Conservation (phyloP, 2,329 filamentous ascomycete genomes). For the Trichophyton rubrum region DNA sequence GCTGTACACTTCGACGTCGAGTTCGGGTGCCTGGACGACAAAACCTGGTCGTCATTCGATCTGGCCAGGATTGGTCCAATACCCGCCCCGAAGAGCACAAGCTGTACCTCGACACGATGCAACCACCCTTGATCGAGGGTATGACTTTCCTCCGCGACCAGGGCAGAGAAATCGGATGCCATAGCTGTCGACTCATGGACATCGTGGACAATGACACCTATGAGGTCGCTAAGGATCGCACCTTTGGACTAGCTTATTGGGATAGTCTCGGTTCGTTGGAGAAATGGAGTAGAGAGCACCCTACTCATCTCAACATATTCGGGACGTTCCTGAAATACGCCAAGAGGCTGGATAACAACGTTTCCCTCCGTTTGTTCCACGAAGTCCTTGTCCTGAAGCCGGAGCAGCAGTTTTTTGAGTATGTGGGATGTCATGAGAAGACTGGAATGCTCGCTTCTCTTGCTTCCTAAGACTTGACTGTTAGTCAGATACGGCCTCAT, state of each 20-base stretch:
- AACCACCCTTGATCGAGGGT: conserved; percentile 32
- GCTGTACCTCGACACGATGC: conserved; percentile 36
- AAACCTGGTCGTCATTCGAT: conserved; percentile 36
- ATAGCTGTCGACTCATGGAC: conserved; percentile 35
- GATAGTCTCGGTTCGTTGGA: conserved; percentile 31
- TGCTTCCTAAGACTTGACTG: neutral
- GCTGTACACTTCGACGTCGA: conserved; percentile 10
- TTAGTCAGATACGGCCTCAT: too few species aligned
- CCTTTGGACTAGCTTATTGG: conserved; percentile 34
- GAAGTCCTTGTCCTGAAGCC: conserved; percentile 30
- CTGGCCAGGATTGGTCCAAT: conserved; percentile 36
- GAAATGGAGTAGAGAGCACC: conserved; percentile 30
- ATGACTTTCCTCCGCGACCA: conserved; percentile 36
- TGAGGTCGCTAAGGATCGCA: conserved; percentile 22
- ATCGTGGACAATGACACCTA: conserved; percentile 22
- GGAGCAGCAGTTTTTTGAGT: conserved; percentile 34
- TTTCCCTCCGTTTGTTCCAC: conserved; percentile 30
- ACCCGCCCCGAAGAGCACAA: conserved; percentile 31
- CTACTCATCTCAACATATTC: conserved; percentile 33
- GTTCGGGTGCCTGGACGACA: conserved; percentile 26
- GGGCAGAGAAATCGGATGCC: conserved; percentile 34
- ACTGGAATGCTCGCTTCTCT: conserved; percentile 23
- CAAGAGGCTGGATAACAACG: conserved; percentile 25
- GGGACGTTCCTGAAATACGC: conserved; percentile 31
- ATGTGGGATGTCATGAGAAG: conserved; percentile 29